Base-by-base conservation (phyloP, 257 asterid genomes). In the Prunella vulgaris region DNA sequence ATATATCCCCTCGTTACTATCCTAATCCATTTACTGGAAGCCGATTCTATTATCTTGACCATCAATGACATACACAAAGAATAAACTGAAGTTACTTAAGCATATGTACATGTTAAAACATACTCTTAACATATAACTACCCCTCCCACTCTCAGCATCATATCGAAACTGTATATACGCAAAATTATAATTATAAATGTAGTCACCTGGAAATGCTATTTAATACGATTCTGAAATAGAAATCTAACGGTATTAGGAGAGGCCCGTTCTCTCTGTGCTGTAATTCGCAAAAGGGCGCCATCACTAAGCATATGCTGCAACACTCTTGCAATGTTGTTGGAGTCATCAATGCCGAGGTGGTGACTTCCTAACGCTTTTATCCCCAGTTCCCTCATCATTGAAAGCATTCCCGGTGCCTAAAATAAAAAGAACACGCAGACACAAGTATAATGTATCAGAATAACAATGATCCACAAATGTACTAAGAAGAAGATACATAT, bases 341-440 rank as follows among this genome's bases (percentile, higher is more conserved):
- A 79, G 73, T 92, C 97, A 62, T 94, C 99, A 0, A 94, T 82
- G 27, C 99, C 99, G 12, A 94, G 90, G 82, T 89, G 98, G 81
- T 93, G 98, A 70, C 90, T 90, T 70, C 98, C 98, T 27, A 69
- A 69, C 21, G 83, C 74, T 7, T 75, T 82, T 35, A 93, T 85
- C 49, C 65, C 69, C 37, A 90, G 95, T 77, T 75, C 85, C 86
- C 85, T 88, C 96, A 93, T 84, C 98, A 93, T 93, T 3, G 97
- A 84, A 48, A 86, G 71, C 98, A 93, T 93, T 77, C 98, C 98
- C 2, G 87, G 86, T 1, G 90, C 96, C 96, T 89, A n/a, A n/a
- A n/a, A n/a, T n/a, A n/a, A n/a, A n/a, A n/a, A n/a, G n/a, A n/a
- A n/a, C n/a, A n/a, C n/a, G 48, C 35, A 42, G 25, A 74, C 68